Conservation (phyloP, 108 stramenopile species). For the Cyclostephanos tholiformis region DNA sequence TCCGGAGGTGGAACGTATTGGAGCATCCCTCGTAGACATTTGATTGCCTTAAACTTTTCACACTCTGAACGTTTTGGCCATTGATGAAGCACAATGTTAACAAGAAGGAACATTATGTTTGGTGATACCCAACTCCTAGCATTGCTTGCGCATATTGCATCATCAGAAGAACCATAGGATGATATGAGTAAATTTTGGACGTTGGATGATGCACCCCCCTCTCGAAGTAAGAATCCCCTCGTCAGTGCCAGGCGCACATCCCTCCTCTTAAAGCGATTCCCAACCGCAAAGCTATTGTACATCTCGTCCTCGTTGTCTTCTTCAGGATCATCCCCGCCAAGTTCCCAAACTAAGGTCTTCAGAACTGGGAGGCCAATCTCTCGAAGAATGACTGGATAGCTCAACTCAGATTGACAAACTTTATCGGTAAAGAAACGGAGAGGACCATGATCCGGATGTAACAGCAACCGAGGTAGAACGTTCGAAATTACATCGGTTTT, state of each 20-base stretch:
- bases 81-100: constrained; percentile 68
- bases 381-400: constrained; percentile 37
- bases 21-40: constrained; percentile 59
- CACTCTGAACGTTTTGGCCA: constrained; percentile 51
- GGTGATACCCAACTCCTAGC: constrained; percentile 66
- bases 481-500: constrained; percentile 56
- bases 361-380: constrained; percentile 54
- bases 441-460: constrained; percentile 45
- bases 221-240: constrained; percentile 38
- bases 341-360: constrained; percentile 68
- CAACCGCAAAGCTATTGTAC: constrained; percentile 24
- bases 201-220: constrained; percentile 14
- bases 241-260: constrained; percentile 44
- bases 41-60: constrained; percentile 61
- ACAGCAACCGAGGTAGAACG: constrained; percentile 62
- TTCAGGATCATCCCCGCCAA: constrained; percentile 51
- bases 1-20: constrained; percentile 56
- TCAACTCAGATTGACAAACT: constrained; percentile 53
- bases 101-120: constrained; percentile 81
- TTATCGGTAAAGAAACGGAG: constrained; percentile 62
- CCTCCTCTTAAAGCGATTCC: constrained; percentile 15
- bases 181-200: constrained; percentile 23
- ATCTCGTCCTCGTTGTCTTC: constrained; percentile 48
- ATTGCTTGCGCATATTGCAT: constrained; percentile 18
- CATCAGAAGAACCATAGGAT: constrained; percentile 16